These are phyloP conservation scores for Smallanthus sonchifolius DNA, from an alignment of 129 eudicot species.

Conservation along the genomic window DNA sequence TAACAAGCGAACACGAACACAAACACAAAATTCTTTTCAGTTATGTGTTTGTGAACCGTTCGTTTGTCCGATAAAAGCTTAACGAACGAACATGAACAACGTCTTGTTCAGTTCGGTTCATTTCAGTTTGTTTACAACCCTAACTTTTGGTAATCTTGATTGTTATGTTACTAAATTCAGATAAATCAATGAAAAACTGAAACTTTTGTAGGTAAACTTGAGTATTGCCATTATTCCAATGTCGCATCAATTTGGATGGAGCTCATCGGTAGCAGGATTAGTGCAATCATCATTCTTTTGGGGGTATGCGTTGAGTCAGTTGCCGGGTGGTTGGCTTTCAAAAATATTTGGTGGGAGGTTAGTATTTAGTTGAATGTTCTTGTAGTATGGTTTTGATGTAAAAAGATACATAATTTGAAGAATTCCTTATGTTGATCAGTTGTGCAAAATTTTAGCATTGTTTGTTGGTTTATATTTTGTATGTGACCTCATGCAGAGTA, in stretches of 20 bases:
- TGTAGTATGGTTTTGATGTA: background rate
- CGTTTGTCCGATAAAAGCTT: too few species aligned
- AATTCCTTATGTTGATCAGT: background rate
- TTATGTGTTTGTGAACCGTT: too few species aligned
- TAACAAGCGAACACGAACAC: too few species aligned
- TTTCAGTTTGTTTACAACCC: too few species aligned
- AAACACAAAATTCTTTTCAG: too few species aligned
- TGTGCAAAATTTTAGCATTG: background rate
- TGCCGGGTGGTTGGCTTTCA: slow-evolving; percentile 99
- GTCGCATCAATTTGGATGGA: slow-evolving; percentile 97
- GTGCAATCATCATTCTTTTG: slow-evolving; percentile 98
- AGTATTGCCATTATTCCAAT: slow-evolving; percentile 97
- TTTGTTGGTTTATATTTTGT: background rate
- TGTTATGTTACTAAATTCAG: background rate
- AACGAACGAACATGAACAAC: too few species aligned
- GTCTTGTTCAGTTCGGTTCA: too few species aligned
- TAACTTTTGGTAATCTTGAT: slow-evolving; percentile 1
- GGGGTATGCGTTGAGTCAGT: slow-evolving; percentile 97
- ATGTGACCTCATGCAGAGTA: slow-evolving; percentile 42
- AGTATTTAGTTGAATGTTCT: slow-evolving; percentile 29
- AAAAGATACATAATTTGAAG: background rate
- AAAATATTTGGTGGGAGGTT: slow-evolving; percentile 95
- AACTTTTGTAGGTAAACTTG: slow-evolving; percentile 65
- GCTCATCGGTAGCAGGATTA: slow-evolving; percentile 87
- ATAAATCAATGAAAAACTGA: background rate